Conservation (phyloP, 2,329 filamentous ascomycete species). For the Aspergillus aculeatinus region DNA sequence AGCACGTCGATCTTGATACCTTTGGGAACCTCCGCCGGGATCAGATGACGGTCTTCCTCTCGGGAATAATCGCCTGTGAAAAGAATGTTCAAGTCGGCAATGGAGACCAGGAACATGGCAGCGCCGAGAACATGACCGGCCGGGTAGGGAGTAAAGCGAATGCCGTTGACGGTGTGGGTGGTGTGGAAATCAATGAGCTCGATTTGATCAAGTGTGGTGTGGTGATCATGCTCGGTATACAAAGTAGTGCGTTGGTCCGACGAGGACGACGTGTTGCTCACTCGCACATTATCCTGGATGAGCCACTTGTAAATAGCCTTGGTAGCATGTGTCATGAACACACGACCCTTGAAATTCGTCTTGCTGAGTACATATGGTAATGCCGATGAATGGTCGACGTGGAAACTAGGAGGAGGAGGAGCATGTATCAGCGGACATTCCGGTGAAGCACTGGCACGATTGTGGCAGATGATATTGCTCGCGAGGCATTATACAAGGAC, state of each 20-base stretch:
- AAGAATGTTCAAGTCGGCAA: slow-evolving; percentile 92
- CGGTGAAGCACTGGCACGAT: not conserved
- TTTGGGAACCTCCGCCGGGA: slow-evolving; percentile 85
- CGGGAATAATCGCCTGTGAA: slow-evolving; percentile 98
- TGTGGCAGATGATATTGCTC: slow-evolving; percentile 12
- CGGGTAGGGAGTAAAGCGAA: slow-evolving; percentile 94
- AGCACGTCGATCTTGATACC: slow-evolving; percentile 92
- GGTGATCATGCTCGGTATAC: slow-evolving; percentile 92
- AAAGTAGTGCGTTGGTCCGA: slow-evolving; percentile 66
- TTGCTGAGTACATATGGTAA: slow-evolving; percentile 95
- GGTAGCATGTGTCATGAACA: slow-evolving; percentile 99
- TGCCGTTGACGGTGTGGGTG: slow-evolving; percentile 93
- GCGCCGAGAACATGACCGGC: slow-evolving; percentile 97
- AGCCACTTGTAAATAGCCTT: slow-evolving; percentile 99
- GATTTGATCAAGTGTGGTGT: slow-evolving; percentile 89
- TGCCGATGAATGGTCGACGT: slow-evolving; percentile 98
- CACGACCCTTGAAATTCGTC: slow-evolving; percentile 92
- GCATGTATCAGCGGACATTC: slow-evolving; percentile 29
- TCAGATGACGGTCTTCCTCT: slow-evolving; percentile 91
- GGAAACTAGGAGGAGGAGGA: slow-evolving; percentile 71
- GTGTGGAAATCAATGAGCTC: slow-evolving; percentile 98
- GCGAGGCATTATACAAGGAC: slow-evolving; percentile 19
- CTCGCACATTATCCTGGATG: slow-evolving; percentile 92
- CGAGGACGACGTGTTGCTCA: slow-evolving; percentile 67
- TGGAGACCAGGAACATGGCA: slow-evolving; percentile 97